Percentiles rank a stretch among this genome's conserved stretches.
These are phyloP conservation scores for Viridothelium virens DNA, from an alignment of 495 filamentous ascomycete species.

Conservation along the genomic window DNA sequence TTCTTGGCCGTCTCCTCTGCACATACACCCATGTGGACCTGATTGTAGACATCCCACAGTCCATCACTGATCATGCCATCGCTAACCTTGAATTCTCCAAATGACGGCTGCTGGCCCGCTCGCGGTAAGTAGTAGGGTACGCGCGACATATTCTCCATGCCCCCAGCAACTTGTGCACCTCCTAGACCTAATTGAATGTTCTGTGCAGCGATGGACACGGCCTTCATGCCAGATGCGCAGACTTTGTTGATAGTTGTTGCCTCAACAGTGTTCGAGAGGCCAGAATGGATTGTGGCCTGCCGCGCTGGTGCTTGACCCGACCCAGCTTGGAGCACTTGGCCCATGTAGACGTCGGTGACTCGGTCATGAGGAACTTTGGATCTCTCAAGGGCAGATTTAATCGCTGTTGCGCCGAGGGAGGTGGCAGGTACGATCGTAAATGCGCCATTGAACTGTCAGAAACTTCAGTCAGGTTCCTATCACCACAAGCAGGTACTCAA, in stretches of 20 bases:
- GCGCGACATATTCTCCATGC: constrained; percentile 95
- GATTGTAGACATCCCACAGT: constrained; percentile 91
- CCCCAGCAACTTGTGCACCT: constrained; percentile 82
- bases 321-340: constrained; percentile 81
- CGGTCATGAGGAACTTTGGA: constrained; percentile 67
- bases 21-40: constrained; percentile 96
- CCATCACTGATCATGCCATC: constrained; percentile 95
- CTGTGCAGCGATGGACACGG: constrained; percentile 81
- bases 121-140: constrained; percentile 87
- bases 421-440: constrained; percentile 76
- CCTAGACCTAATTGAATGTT: constrained; percentile 86
- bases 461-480: not conserved
- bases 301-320: constrained; percentile 87
- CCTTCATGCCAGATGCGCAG: constrained; percentile 89
- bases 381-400: constrained; percentile 79
- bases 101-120: constrained; percentile 64
- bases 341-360: constrained; percentile 91
- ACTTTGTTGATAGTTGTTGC: constrained; percentile 94
- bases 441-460: constrained; percentile 79
- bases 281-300: constrained; percentile 84
- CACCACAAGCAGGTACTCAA: not conserved
- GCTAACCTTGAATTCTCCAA: constrained; percentile 77
- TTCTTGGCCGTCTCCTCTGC: constrained; percentile 95
- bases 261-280: constrained; percentile 68
- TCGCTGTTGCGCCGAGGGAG: constrained; percentile 75